phyloP scores from a whole-genome alignment of 164 flowering plant species.

The Tetracentron sinense region DNA sequence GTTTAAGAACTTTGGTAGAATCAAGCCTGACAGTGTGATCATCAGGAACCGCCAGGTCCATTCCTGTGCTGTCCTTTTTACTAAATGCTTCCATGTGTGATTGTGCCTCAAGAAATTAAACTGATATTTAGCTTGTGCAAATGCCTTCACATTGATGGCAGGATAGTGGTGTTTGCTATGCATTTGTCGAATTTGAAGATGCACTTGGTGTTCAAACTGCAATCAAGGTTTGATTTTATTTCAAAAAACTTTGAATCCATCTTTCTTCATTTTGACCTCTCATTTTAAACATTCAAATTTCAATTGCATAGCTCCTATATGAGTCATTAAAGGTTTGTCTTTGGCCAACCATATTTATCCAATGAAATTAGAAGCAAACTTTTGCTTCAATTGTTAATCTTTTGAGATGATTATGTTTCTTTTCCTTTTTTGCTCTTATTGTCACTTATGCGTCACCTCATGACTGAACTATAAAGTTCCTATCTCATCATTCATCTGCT shows the following conservation, averaged over 20 bases:
- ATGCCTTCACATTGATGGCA: slow-evolving; percentile 23
- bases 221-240: slow-evolving; percentile 49
- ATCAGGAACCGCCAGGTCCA: slow-evolving; percentile 74
- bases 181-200: slow-evolving; percentile 94
- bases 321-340: too few species aligned
- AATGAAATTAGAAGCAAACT: too few species aligned
- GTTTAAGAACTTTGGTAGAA: slow-evolving; percentile 46
- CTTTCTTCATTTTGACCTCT: neutral
- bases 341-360: too few species aligned
- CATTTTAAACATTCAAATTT: neutral
- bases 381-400: too few species aligned
- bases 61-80: neutral
- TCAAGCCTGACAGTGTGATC: slow-evolving; percentile 73
- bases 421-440: too few species aligned
- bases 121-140: neutral
- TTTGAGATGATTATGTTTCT: too few species aligned
- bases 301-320: neutral
- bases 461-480: too few species aligned
- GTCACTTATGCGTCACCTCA: too few species aligned
- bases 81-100: neutral
- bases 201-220: slow-evolving; percentile 68
- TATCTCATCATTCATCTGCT: neutral
- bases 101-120: neutral
- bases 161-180: slow-evolving; percentile 85
- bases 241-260: neutral